Evolutionary conservation across 2,329 filamentous ascomycete species (phyloP).

Genomic region (Fonsecaea pedrosoi): DNA sequence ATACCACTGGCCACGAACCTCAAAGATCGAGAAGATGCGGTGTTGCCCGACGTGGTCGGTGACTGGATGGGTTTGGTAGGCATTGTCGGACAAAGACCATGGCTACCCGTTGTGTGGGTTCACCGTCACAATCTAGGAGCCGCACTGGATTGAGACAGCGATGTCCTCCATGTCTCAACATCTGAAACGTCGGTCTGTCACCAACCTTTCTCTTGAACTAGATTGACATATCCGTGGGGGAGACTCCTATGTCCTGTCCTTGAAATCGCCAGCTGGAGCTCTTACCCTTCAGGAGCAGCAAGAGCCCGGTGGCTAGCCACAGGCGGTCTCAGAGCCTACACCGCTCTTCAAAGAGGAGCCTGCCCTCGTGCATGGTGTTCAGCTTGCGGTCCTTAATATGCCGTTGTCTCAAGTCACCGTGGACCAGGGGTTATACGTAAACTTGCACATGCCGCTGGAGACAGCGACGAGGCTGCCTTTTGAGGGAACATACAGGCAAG

Average conservation of each 20-base stretch:
- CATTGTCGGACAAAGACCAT: not conserved
- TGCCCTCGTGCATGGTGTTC: slow-evolving; percentile 14
- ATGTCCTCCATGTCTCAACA: slow-evolving; percentile 18
- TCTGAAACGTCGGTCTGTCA: slow-evolving; percentile 27
- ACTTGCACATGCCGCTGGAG: slow-evolving; percentile 1
- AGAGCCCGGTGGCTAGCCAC: slow-evolving; percentile 16
- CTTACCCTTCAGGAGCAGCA: slow-evolving; percentile 20
- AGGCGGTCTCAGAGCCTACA: slow-evolving; percentile 23
- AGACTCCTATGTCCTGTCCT: slow-evolving; percentile 3
- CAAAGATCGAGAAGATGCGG: not conserved
- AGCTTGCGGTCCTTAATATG: slow-evolving; percentile 16
- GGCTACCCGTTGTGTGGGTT: not conserved
- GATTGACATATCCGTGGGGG: slow-evolving; percentile 12
- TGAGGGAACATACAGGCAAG: not conserved
- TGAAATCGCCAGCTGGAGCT: slow-evolving; percentile 14
- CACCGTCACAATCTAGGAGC: slow-evolving; percentile 5
- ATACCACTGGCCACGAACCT: not conserved
- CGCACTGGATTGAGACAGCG: not conserved
- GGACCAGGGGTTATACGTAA: not conserved
- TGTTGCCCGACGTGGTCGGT: not conserved
- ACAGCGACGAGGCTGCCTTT: slow-evolving; percentile 20
- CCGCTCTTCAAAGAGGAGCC: slow-evolving; percentile 26
- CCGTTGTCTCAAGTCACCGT: not conserved
- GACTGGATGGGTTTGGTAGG: not conserved
- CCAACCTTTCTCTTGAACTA: not conserved